Conservation (phyloP, 2,329 filamentous ascomycete species). For the Neofusicoccum umdonicola region DNA sequence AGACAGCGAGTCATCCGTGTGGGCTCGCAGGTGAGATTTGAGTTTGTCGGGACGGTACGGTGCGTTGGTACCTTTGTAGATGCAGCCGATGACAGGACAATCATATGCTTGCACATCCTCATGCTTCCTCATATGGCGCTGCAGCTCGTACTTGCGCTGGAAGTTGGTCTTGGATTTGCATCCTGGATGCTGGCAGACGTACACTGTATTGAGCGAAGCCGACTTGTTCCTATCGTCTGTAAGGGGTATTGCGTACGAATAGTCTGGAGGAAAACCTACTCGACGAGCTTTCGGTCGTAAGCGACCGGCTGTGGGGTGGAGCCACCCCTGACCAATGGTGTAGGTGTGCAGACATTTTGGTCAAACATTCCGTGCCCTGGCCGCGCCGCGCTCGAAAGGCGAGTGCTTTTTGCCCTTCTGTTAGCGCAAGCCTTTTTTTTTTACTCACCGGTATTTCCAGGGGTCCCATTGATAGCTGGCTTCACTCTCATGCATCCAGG, state of each 20-base stretch:
- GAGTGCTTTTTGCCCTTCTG: constrained; percentile 18
- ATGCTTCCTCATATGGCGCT: constrained; percentile 25
- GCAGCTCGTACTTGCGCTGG: constrained; percentile 24
- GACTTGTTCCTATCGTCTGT: constrained; percentile 1
- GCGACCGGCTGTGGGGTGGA: no score
- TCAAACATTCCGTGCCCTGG: no score
- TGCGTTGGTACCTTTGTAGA: background rate
- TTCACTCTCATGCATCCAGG: background rate
- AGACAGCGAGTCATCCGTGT: constrained; percentile 7
- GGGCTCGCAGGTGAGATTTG: constrained; percentile 10
- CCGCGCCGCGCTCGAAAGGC: no score
- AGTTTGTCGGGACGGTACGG: constrained; percentile 18
- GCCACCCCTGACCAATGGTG: no score
- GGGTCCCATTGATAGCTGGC: background rate
- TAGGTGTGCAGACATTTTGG: no score
- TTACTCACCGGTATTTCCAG: constrained; percentile 4
- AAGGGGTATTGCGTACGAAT: background rate
- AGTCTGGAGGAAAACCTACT: no score
- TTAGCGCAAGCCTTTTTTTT: constrained; percentile 25
- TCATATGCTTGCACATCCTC: background rate
- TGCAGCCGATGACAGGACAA: constrained; percentile 20
- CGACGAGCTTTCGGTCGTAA: no score
- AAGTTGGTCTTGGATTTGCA: constrained; percentile 22
- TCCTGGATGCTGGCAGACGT: constrained; percentile 20
- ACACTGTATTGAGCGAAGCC: constrained; percentile 6